phyloP scores from a whole-genome alignment of 2,329 filamentous ascomycete genomes.

The Torrubiella hemipterigena region DNA sequence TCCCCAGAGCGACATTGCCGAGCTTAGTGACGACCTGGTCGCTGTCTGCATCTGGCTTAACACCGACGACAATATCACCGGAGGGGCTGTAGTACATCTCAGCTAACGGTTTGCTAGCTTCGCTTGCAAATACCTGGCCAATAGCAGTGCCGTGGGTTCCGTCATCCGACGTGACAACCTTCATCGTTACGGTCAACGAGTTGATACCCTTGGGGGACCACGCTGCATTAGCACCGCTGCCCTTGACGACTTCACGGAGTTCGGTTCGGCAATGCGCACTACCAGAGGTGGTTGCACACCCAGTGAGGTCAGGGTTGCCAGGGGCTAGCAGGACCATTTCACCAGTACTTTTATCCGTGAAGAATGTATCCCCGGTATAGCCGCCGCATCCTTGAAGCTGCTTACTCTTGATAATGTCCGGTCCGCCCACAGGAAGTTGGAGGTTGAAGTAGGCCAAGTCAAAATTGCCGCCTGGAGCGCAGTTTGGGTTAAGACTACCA shows the following conservation, averaged over 20 bases:
- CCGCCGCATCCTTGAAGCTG: slow-evolving; percentile 1
- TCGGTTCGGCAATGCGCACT: slow-evolving; percentile 2
- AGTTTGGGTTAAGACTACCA: background rate
- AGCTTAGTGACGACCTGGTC: slow-evolving; percentile 2
- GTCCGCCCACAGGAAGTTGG: background rate
- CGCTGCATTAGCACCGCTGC: background rate
- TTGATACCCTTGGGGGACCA: slow-evolving; percentile 2
- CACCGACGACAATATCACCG: slow-evolving; percentile 2
- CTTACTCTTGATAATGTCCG: slow-evolving; percentile 1
- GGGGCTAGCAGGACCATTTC: slow-evolving; percentile 2
- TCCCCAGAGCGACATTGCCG: slow-evolving; percentile 1
- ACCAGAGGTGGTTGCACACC: slow-evolving; percentile 2
- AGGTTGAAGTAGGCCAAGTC: slow-evolving; percentile 1
- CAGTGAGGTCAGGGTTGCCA: slow-evolving; percentile 1
- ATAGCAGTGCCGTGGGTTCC: slow-evolving; percentile 2
- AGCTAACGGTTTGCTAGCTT: slow-evolving; percentile 1
- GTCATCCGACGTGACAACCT: slow-evolving; percentile 1
- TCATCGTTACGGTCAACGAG: slow-evolving; percentile 1
- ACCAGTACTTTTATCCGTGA: slow-evolving; percentile 1
- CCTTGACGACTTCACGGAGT: background rate
- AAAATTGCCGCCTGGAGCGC: slow-evolving; percentile 3
- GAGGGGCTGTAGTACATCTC: slow-evolving; percentile 3
- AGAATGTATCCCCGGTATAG: slow-evolving; percentile 1
- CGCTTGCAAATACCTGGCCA: slow-evolving; percentile 2
- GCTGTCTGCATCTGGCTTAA: slow-evolving; percentile 1